phyloP scores from a whole-genome alignment of 352 stramenopile species.

The Peronospora belbahrii region DNA sequence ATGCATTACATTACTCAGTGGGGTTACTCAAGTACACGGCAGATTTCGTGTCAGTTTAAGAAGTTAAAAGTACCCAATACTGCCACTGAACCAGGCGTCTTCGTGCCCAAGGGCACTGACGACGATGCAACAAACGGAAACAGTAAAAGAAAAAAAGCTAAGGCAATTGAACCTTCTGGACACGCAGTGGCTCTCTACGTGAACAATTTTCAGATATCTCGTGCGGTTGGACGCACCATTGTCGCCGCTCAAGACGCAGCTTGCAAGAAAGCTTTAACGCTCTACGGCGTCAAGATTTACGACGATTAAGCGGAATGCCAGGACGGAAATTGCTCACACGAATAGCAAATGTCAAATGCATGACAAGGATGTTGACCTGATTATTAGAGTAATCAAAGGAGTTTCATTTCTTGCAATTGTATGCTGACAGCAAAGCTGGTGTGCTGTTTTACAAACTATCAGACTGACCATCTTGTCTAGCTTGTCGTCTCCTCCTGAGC shows the following conservation, averaged over 20 bases:
- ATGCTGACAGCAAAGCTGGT: slow-evolving; percentile 1
- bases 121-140: slow-evolving; percentile 2
- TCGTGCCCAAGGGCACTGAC: slow-evolving; percentile 22
- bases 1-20: slow-evolving; percentile 54
- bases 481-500: slow-evolving; percentile 19
- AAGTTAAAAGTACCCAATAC: slow-evolving; percentile 23
- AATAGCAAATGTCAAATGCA: not conserved
- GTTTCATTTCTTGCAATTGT: slow-evolving; percentile 9
- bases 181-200: slow-evolving; percentile 67
- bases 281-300: slow-evolving; percentile 54
- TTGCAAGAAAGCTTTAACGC: slow-evolving; percentile 49
- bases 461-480: slow-evolving; percentile 7
- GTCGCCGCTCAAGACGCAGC: slow-evolving; percentile 60
- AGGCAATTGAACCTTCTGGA: slow-evolving; percentile 12
- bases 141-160: slow-evolving; percentile 22
- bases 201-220: slow-evolving; percentile 51
- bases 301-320: slow-evolving; percentile 24
- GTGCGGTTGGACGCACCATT: slow-evolving; percentile 59
- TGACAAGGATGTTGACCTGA: not conserved
- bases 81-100: slow-evolving; percentile 6
- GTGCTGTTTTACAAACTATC: slow-evolving; percentile 7
- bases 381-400: not conserved
- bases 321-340: not conserved
- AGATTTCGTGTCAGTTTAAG: slow-evolving; percentile 48
- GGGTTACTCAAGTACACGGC: slow-evolving; percentile 22